Evolutionary conservation across 2,329 filamentous ascomycete species (phyloP).

Genomic region (Lachnellula occidentalis): DNA sequence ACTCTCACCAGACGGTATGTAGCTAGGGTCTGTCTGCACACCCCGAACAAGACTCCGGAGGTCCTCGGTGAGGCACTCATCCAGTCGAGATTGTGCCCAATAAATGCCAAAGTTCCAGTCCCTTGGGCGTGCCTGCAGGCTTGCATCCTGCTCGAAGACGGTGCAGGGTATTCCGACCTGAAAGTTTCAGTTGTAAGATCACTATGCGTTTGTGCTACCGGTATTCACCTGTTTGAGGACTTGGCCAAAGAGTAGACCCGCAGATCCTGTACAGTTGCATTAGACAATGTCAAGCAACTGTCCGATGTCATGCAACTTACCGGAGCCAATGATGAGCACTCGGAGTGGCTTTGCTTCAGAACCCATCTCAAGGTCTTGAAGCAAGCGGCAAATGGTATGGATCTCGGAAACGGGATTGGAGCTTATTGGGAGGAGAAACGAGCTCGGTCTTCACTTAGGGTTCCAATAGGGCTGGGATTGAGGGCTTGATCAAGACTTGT

Average conservation of each 20-base stretch:
- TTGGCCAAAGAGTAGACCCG: conserved; percentile 15
- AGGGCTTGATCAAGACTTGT: too few species aligned
- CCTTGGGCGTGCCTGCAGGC: conserved; percentile 22
- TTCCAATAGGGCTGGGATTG: too few species aligned
- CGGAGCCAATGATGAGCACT: conserved; percentile 17
- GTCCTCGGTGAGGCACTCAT: conserved; percentile 27
- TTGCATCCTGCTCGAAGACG: conserved; percentile 31
- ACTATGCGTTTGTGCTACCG: not conserved
- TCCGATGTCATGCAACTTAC: conserved; percentile 5
- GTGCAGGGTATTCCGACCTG: conserved; percentile 26
- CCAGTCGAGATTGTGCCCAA: conserved; percentile 30
- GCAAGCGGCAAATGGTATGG: not conserved
- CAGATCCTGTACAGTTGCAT: conserved; percentile 11
- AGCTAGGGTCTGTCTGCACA: conserved; percentile 25
- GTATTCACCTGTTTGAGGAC: conserved; percentile 16
- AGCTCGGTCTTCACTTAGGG: too few species aligned
- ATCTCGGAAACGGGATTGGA: not conserved
- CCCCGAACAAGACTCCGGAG: conserved; percentile 20
- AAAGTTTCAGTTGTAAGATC: not conserved
- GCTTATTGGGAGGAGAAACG: not conserved
- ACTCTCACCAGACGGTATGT: conserved; percentile 20
- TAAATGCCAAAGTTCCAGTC: conserved; percentile 34
- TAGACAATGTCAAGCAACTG: not conserved
- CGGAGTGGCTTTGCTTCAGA: conserved; percentile 11
- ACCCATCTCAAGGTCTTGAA: conserved; percentile 3